Percentiles rank a stretch among this genome's conserved stretches.
Evolutionary conservation across 1,284 basidiomycete genomes (phyloP).

Genomic region (Apiotrichum porosum): DNA sequence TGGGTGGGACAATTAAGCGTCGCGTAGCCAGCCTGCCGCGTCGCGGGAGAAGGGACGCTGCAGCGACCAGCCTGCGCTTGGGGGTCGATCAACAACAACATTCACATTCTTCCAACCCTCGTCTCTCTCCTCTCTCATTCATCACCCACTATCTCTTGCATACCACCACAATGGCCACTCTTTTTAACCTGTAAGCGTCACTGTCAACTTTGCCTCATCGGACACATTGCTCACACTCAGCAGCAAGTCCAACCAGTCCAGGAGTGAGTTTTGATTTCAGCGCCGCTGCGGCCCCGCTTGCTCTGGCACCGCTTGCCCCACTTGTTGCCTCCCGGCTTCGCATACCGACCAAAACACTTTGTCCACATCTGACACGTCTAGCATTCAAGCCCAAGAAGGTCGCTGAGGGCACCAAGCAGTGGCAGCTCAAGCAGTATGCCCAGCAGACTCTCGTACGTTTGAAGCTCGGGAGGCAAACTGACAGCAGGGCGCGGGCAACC

Average conservation of each 20-base stretch:
- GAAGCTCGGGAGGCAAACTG: background rate
- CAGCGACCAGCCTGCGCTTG: background rate
- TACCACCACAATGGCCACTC: slow-evolving; percentile 30
- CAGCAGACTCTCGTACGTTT: slow-evolving; percentile 79
- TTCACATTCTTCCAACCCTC: background rate
- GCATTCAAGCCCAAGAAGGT: slow-evolving; percentile 96
- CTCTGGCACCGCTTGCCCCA: no score
- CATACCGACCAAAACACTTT: no score
- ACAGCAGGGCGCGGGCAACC: slow-evolving; percentile 80
- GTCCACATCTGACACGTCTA: no score
- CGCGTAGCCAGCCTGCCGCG: no score
- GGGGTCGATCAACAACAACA: background rate
- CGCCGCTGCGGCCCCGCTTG: background rate
- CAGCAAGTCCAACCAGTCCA: slow-evolving; percentile 40
- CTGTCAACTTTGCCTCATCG: no score
- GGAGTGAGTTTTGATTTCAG: slow-evolving; percentile 25
- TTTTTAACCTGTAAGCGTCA: slow-evolving; percentile 38
- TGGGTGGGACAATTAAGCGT: no score
- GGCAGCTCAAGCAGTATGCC: slow-evolving; percentile 93
- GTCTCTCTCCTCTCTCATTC: background rate
- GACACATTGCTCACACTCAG: background rate
- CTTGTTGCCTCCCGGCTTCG: no score
- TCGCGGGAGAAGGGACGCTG: no score
- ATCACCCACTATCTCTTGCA: background rate
- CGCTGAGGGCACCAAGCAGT: slow-evolving; percentile 92